Evolutionary conservation across 1,139 yeast species (phyloP).

Genomic region (Candida glucosophila): DNA sequence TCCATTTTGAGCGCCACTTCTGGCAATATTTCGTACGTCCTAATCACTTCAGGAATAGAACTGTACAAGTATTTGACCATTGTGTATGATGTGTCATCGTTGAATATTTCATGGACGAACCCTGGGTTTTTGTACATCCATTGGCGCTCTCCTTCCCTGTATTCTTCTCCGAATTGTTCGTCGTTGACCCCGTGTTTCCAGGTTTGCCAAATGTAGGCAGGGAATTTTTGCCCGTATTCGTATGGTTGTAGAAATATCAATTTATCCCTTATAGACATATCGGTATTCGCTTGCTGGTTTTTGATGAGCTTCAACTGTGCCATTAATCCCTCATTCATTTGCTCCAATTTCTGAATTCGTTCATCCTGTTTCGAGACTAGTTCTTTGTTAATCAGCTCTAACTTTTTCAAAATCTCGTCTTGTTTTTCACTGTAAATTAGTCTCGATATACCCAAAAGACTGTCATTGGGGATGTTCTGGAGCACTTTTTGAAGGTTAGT

Average conservation of each 20-base stretch:
- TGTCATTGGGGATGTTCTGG: constrained; percentile 28
- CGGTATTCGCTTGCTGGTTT: constrained; percentile 42
- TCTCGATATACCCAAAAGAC: constrained; percentile 25
- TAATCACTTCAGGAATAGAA: constrained; percentile 39
- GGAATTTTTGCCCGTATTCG: constrained; percentile 57
- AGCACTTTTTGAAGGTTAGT: constrained; percentile 26
- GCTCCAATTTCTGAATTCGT: constrained; percentile 24
- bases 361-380: constrained; percentile 25
- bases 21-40: constrained; percentile 37
- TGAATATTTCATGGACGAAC: constrained; percentile 41
- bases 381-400: constrained; percentile 26
- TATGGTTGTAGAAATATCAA: constrained; percentile 60
- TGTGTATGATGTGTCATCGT: constrained; percentile 41
- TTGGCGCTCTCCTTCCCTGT: constrained; percentile 57
- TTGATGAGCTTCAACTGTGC: constrained; percentile 33
- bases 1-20: constrained; percentile 43
- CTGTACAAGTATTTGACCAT: constrained; percentile 34
- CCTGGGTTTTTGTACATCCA: constrained; percentile 46
- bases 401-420: constrained; percentile 26
- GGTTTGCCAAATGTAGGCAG: constrained; percentile 75
- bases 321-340: constrained; percentile 26
- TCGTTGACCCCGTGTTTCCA: constrained; percentile 71
- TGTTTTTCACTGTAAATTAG: constrained; percentile 27
- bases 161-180: constrained; percentile 49
- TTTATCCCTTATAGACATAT: constrained; percentile 56